These are phyloP conservation scores for Passiflora organensis DNA, from an alignment of 345 rosid genomes.

Conservation along the genomic window DNA sequence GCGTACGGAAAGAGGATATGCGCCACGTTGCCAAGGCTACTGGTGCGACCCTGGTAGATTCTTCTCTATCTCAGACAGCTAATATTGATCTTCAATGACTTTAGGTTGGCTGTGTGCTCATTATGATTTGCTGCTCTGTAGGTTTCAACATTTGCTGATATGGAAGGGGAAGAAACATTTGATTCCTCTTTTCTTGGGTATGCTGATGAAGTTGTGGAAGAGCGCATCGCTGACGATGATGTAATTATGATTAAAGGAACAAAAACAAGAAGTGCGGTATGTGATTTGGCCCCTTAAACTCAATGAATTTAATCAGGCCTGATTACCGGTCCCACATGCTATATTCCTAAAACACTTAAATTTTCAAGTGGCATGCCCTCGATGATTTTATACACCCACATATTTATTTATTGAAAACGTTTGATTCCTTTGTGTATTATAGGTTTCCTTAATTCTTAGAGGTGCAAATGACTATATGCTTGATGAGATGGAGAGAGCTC, in stretches of 20 bases:
- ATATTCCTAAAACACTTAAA: background rate
- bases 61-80: background rate
- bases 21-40: constrained; percentile 97
- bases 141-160: constrained; percentile 98
- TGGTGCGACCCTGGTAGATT: constrained; percentile 81
- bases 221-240: constrained; percentile 87
- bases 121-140: constrained; percentile 7
- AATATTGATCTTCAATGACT: background rate
- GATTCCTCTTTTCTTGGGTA: constrained; percentile 74
- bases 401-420: background rate
- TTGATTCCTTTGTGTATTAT: background rate
- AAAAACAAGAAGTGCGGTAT: constrained; percentile 71
- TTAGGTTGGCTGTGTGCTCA: background rate
- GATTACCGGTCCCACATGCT: background rate
- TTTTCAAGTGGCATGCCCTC: too few species aligned
- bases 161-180: constrained; percentile 98
- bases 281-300: constrained; percentile 19
- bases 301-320: background rate
- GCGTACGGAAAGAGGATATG: constrained; percentile 96
- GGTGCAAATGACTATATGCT: constrained; percentile 99
- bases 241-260: constrained; percentile 90
- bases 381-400: background rate
- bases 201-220: constrained; percentile 94
- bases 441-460: constrained; percentile 93
- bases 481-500: constrained; percentile 97